phyloP scores from a whole-genome alignment of 2,329 filamentous ascomycete species.

The Fusarium coicis region DNA sequence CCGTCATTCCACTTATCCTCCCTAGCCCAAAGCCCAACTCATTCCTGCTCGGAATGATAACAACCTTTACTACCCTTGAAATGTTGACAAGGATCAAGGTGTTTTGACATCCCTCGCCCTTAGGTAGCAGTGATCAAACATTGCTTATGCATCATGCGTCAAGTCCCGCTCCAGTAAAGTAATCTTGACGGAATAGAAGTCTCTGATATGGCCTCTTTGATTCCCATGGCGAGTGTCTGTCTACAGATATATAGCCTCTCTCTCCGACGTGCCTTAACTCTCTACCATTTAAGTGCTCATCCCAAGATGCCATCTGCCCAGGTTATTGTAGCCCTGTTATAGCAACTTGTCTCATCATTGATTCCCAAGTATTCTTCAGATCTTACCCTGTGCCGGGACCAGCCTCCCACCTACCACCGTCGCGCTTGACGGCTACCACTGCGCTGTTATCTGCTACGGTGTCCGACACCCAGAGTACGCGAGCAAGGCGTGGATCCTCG shows the following conservation, averaged over 20 bases:
- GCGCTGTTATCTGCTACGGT: too few relatives aligned
- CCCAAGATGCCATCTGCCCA: not conserved
- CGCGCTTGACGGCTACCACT: too few relatives aligned
- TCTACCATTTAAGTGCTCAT: not conserved
- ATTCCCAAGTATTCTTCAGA: not conserved
- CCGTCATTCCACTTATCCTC: too few relatives aligned
- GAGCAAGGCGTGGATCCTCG: too few relatives aligned
- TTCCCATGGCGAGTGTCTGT: not conserved
- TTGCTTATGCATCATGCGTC: not conserved
- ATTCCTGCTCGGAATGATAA: too few relatives aligned
- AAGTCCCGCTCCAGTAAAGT: not conserved
- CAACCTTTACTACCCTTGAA: too few relatives aligned
- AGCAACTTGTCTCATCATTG: not conserved
- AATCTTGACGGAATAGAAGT: not conserved
- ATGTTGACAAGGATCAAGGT: not conserved
- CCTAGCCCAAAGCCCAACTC: too few relatives aligned
- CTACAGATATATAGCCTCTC: not conserved
- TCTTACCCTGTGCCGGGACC: too few relatives aligned
- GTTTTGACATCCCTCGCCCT: not conserved
- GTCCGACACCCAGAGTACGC: too few relatives aligned
- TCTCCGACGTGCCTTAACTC: not conserved
- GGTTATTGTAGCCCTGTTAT: not conserved
- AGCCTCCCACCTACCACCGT: too few relatives aligned
- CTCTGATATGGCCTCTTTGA: not conserved
- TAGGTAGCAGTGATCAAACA: not conserved